Evolutionary conservation across 78 protist genomes (phyloP).

Genomic region (Trichosphaerium sp.): DNA sequence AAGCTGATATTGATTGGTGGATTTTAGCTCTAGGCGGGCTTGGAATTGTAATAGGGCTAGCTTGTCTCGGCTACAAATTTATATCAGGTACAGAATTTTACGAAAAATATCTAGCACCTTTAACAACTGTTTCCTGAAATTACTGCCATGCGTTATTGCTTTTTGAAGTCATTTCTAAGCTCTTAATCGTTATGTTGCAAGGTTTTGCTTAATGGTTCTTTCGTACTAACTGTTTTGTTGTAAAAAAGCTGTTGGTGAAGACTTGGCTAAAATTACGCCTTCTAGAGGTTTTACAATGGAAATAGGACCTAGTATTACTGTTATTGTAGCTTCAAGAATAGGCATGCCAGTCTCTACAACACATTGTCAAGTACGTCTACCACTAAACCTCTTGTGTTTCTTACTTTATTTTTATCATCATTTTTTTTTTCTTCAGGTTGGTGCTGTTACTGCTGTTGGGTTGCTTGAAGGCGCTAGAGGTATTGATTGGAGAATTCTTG

Average conservation of each 20-base stretch:
- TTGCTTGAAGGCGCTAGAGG: conserved; percentile 2
- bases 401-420: too few relatives aligned
- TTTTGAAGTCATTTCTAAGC: too few relatives aligned
- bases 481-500: neutral
- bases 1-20: conserved; percentile 10
- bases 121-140: too few relatives aligned
- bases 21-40: conserved; percentile 24
- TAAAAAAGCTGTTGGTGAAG: conserved; percentile 36
- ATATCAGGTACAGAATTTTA: too few relatives aligned
- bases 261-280: conserved; percentile 15
- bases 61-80: conserved; percentile 21
- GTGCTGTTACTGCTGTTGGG: conserved; percentile 32
- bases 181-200: too few relatives aligned
- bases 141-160: too few relatives aligned
- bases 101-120: too few relatives aligned
- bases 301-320: conserved; percentile 3
- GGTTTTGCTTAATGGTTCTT: too few relatives aligned
- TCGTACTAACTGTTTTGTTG: too few relatives aligned
- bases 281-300: conserved; percentile 31
- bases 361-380: too few relatives aligned
- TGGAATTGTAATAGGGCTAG: conserved; percentile 22
- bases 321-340: conserved; percentile 6
- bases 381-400: too few relatives aligned
- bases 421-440: too few relatives aligned
- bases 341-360: conserved; percentile 55